Base-by-base conservation (phyloP, 176 grass and related monocot genomes). In the Hsuehochloa calcarea region DNA sequence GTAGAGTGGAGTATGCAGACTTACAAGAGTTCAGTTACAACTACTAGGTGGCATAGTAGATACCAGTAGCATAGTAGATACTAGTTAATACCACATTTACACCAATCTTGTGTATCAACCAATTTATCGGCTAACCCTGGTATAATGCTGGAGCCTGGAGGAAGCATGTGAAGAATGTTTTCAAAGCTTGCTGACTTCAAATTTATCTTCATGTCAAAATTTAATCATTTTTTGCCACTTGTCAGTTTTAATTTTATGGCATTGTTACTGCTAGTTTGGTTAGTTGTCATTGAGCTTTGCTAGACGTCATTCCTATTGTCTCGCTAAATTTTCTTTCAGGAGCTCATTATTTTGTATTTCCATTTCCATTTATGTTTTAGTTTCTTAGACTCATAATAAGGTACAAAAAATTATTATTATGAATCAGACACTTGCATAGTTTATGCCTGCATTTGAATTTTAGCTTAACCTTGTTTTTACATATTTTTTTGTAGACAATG, bases 401-500 rank as follows among this genome's bases (percentile, higher is more conserved):
- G 3, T 37, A 65, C 16, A 27, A 4, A 29, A 46, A 22, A 15
- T 62, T 49, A 65, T 65, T 50, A 44, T 62, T 15, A 20, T 58
- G 12, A 4, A 23, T 56, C 75, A 51, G 45, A 23, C 31, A 61
- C 23, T 60, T 15, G 29, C 67, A 25, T 74, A 52, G 46, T 77
- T 67, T 52, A 68, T 14, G 27, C 14, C 5, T 68, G 69, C 19
- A 50, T 58, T 80, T 75, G 65, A 87, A 87, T 80, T 85, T 10
- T 81, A 87, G n/a, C 56, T 73, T 31, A 71, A 72, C 74, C 2
- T 0, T 34, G 25, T 60, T 22, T 54, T 56, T 82, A 47, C 61
- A 52, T n/a, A 2, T 78, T 58, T 70, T 76, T 19, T 84, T 75
- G 31, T 83, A 98, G 95, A 81, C 78, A 90, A 98, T 98, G 95